Evolutionary conservation across 768 basidiomycete genomes (phyloP).

Genomic region (Naganishia kalamii): DNA sequence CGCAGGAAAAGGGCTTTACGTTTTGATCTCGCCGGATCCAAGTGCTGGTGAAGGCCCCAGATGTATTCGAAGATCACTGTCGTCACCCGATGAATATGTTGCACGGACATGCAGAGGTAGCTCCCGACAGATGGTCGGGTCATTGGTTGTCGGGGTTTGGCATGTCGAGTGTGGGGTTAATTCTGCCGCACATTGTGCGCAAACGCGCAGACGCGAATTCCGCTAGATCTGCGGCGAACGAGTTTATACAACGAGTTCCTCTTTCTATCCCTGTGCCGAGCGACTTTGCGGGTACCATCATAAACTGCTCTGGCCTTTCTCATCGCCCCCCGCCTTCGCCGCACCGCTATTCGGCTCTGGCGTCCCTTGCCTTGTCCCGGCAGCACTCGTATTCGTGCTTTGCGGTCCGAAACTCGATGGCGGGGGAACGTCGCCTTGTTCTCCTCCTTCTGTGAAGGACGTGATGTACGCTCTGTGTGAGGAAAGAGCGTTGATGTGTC

Average conservation of each 20-base stretch:
- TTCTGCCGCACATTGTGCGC: too few species aligned
- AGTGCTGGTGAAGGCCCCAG: conserved; percentile 19
- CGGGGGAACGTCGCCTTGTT: conserved; percentile 37
- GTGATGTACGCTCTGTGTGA: conserved; percentile 37
- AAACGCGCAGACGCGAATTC: too few species aligned
- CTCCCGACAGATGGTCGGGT: too few species aligned
- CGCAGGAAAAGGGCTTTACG: background rate
- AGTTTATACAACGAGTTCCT: background rate
- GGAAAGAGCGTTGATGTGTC: background rate
- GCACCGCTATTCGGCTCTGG: background rate
- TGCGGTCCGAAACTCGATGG: conserved; percentile 20
- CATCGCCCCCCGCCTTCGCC: background rate
- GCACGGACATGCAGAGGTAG: background rate
- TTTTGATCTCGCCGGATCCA: conserved; percentile 10
- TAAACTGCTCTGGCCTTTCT: background rate
- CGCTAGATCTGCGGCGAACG: background rate
- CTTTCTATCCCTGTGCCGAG: background rate
- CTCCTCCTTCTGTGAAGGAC: conserved; percentile 37
- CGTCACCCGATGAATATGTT: background rate
- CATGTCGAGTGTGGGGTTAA: too few species aligned
- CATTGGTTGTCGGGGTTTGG: too few species aligned
- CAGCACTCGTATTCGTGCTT: conserved; percentile 12
- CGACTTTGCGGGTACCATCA: background rate
- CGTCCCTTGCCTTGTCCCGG: conserved; percentile 16
- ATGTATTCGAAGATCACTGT: background rate